Evolutionary conservation across 495 filamentous ascomycete species (phyloP).

Genomic region (Hypoxylon perforatum): DNA sequence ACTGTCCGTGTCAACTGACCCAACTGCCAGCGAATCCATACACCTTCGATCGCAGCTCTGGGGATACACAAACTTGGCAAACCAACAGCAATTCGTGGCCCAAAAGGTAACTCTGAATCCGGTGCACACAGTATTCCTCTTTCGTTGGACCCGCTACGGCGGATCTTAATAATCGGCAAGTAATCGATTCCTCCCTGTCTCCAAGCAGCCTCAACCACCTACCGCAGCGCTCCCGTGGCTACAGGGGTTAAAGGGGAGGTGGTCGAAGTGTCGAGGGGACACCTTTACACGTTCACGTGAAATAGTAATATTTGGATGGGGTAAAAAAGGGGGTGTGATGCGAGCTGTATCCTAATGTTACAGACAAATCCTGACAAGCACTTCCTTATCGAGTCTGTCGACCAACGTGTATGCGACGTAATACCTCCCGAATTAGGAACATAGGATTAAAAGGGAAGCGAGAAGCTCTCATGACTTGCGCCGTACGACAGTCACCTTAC

Average conservation of each 20-base stretch:
- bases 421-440: conserved; percentile 37
- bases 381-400: conserved; percentile 31
- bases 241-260: too few relatives aligned
- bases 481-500: neutral
- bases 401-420: conserved; percentile 19
- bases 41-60: conserved; percentile 29
- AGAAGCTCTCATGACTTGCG: neutral
- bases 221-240: conserved; percentile 13
- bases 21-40: conserved; percentile 34
- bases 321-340: conserved; percentile 3
- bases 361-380: conserved; percentile 6
- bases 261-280: too few relatives aligned
- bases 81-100: conserved; percentile 7
- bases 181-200: conserved; percentile 36
- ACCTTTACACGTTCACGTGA: conserved; percentile 26
- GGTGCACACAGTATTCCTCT: conserved; percentile 4
- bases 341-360: neutral
- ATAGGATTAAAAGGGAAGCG: conserved; percentile 3
- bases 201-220: conserved; percentile 27
- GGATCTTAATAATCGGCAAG: conserved; percentile 43
- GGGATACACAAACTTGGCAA: conserved; percentile 36
- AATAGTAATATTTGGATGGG: conserved; percentile 4
- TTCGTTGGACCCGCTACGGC: conserved; percentile 31
- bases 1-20: conserved; percentile 42
- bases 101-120: neutral